These are phyloP conservation scores for Chrysoporthe puriensis DNA, from an alignment of 2,329 filamentous ascomycete species.

Conservation along the genomic window DNA sequence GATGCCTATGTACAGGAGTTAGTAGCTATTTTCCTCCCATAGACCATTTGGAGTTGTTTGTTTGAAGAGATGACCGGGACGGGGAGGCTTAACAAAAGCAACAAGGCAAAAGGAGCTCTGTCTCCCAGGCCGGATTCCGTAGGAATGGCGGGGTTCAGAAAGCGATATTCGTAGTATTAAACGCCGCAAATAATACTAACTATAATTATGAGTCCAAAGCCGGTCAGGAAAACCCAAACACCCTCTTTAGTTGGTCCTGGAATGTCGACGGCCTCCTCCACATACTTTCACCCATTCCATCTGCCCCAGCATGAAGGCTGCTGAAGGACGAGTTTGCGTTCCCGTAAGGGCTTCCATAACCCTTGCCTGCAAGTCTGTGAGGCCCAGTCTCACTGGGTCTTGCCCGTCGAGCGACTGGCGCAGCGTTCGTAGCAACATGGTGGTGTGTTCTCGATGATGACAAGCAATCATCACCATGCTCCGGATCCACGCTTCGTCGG, in stretches of 20 bases:
- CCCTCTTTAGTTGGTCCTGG: slow-evolving; percentile 26
- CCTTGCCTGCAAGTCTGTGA: neutral
- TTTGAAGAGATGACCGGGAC: neutral
- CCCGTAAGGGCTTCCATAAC: neutral
- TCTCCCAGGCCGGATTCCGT: no score
- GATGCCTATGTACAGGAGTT: no score
- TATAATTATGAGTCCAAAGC: neutral
- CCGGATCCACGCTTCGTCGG: neutral
- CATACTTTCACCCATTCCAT: neutral
- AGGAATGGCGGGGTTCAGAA: neutral
- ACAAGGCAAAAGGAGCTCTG: no score
- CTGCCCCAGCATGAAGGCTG: slow-evolving; percentile 5
- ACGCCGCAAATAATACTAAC: neutral
- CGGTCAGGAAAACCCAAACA: slow-evolving; percentile 22
- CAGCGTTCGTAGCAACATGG: neutral
- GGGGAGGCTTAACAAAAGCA: no score
- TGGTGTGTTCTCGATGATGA: neutral
- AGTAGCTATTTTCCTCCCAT: no score
- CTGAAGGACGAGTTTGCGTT: neutral
- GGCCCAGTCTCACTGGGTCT: neutral
- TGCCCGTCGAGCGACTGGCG: neutral
- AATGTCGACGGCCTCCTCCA: slow-evolving; percentile 9
- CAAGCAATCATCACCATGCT: neutral
- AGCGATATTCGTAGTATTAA: neutral
- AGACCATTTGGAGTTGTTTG: no score